A percentile compares a stretch with the other conserved stretches of the same genome.
Evolutionary conservation across 2,329 filamentous ascomycete species (phyloP).

Genomic region (Chrysosporium keratinophilum): DNA sequence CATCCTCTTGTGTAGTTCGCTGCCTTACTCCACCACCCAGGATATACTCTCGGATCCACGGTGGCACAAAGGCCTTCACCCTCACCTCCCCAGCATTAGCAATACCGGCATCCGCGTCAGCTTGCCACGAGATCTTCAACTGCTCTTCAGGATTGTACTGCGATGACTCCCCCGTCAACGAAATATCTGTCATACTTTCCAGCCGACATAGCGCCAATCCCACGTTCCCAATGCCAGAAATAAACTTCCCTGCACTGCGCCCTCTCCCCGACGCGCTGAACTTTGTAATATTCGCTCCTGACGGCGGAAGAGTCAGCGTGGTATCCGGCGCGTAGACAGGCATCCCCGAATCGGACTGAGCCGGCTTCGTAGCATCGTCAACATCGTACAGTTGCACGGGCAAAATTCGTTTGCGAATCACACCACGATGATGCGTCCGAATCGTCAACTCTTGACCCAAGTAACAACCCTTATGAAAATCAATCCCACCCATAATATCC

Average conservation of each 20-base stretch:
- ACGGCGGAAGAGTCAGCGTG: slow-evolving; percentile 24
- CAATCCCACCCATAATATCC: slow-evolving; percentile 73
- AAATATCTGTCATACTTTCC: slow-evolving; percentile 79
- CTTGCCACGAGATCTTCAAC: slow-evolving; percentile 49
- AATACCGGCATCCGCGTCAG: slow-evolving; percentile 34
- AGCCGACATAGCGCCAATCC: slow-evolving; percentile 78
- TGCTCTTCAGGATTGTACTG: slow-evolving; percentile 51
- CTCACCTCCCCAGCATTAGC: slow-evolving; percentile 39
- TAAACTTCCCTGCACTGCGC: slow-evolving; percentile 69
- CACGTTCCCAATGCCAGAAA: slow-evolving; percentile 70
- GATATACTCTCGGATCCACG: slow-evolving; percentile 52
- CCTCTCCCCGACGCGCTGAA: slow-evolving; percentile 40
- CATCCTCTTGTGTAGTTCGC: slow-evolving; percentile 23
- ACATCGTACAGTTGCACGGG: slow-evolving; percentile 61
- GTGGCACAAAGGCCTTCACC: slow-evolving; percentile 72
- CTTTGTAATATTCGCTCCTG: slow-evolving; percentile 45
- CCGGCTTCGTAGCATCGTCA: background rate
- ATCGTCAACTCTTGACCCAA: slow-evolving; percentile 95
- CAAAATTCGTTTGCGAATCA: slow-evolving; percentile 81
- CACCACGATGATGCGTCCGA: slow-evolving; percentile 84
- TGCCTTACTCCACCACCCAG: slow-evolving; percentile 31
- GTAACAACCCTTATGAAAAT: slow-evolving; percentile 95
- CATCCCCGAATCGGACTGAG: slow-evolving; percentile 28
- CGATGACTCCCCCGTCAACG: slow-evolving; percentile 56
- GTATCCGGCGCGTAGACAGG: slow-evolving; percentile 34